Evolutionary conservation across 352 stramenopile genomes (phyloP), one percentile per base, ranked within the genome.

Genomic region (Pilasporangium apinafurcum): DNA sequence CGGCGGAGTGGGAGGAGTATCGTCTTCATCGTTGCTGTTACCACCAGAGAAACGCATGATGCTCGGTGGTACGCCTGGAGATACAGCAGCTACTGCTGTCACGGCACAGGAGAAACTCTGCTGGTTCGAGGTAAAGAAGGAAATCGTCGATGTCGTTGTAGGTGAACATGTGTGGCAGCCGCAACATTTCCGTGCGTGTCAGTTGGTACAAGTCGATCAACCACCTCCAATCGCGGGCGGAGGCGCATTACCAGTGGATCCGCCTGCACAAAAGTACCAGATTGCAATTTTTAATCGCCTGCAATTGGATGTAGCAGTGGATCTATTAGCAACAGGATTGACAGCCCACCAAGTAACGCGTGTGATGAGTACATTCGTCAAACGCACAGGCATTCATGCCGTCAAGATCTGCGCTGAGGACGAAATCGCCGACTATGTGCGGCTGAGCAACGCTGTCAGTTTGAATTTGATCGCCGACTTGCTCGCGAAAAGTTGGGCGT

Each of bases 401-500:
- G 54, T 21, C 30, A 41, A 36, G 52, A 42, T 36, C 20, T 33
- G 29, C 8, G 20, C 44, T 3, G 37, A 49, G 8, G 28, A 53
- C 8, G 60, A 66, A n/a, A 36, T 54, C 6, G 36, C 51, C 0
- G 39, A 34, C 37, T 53, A 67, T 20, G 54, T 75, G 32, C 73
- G 66, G 16, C 49, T 86, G 8, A 63, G 62, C n/a, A 60, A 65
- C 8, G 49, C 64, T 0, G 52, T 39, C 8, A 84, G 62, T 45
- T 39, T 83, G 37, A 53, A 62, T 13, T 50, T 65, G 28, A 47
- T 64, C 7, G 53, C 65, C 16, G 35, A 49, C 35, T 44, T 83
- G 20, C 36, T 86, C 12, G 38, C 44, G 8, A 40, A 52, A 18
- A 63, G 59, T 29, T 83, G 68, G 74, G 59, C 53, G 9, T 79